Evolutionary conservation across 768 basidiomycete species (phyloP), one percentile per base, ranked within the genome.

Genomic region (Phlegmacium glaucopus): DNA sequence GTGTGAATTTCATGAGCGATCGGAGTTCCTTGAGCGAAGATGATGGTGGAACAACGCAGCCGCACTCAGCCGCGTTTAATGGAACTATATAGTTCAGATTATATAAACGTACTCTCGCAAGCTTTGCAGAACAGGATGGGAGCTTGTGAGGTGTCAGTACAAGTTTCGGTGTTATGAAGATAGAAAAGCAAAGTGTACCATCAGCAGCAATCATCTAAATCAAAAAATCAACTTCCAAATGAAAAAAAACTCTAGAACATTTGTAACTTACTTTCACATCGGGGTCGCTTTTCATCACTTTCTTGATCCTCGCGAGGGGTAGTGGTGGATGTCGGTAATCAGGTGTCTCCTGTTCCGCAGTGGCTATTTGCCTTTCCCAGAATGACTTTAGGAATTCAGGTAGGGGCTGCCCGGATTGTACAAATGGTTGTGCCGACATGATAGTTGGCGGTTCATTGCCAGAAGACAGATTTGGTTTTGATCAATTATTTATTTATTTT

Each of bases 271-370:
- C 93, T 80, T 94, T 94, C 53, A 97, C 92, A 58, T 94, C 92
- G 3, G 92, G 90, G 70, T 94, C 93, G 65, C 88, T 94, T 76
- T 98, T 97, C 91, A 97, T 96, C 48, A 97, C 95, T 66, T 97
- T 98, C 76, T 97, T 98, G 60, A 98, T 96, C 63, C 96, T 75
- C 13, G 96, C 96, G 26, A 99, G 72, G 4, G 95, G 95, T 9
- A 98, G 72, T 6, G 90, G 85, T 1, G 90, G 90, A 60, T 94
- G 90, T 44, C 87, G 74, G 55, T 89, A 90, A 67, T 94, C 93
- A 18, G 88, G 88, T 0, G 83, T 88, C 60, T 94, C 93, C 57
- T 85, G 80, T 64, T 96, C 94, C 0, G 92, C 90, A 6, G 80
- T 74, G 63, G 90, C 84, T 49, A 94, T 80, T 62, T 94, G 91